Evolutionary conservation across 225 moss, liverwort and hornwort genomes (phyloP).

Genomic region (Ulota crispa): DNA sequence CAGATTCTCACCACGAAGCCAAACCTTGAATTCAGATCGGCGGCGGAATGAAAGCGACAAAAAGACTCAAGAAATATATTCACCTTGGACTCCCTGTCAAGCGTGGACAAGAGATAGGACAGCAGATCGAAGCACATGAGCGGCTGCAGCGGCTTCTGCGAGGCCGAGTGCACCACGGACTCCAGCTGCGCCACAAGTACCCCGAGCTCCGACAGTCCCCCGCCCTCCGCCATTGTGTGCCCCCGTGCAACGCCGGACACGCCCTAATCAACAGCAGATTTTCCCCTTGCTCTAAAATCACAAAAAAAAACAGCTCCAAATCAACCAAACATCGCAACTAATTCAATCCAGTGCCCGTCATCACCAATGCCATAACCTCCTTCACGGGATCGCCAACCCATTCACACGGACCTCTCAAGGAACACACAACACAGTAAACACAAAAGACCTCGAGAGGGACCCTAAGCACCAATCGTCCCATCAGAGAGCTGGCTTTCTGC

Average conservation of each 20-base stretch:
- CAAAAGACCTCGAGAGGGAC: conserved; percentile 13
- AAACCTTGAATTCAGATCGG: conserved; percentile 12
- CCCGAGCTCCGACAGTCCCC: conserved; percentile 86
- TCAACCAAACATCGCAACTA: conserved; percentile 30
- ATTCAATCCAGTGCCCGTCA: conserved; percentile 7
- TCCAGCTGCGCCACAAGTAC: conserved; percentile 97
- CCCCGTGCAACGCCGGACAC: neutral
- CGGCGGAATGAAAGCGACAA: neutral
- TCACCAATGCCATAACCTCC: neutral
- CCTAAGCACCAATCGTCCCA: conserved; percentile 37
- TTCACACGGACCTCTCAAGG: neutral
- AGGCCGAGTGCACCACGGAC: conserved; percentile 82
- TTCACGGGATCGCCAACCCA: conserved; percentile 7
- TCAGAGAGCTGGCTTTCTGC: neutral
- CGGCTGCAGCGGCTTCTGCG: conserved; percentile 87
- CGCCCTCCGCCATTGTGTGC: conserved; percentile 56
- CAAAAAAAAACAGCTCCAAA: conserved; percentile 6
- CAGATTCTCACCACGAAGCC: neutral
- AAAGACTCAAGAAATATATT: neutral
- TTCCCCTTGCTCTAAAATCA: neutral
- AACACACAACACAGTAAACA: conserved; percentile 4
- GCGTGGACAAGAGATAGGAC: conserved; percentile 82
- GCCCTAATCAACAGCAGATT: neutral
- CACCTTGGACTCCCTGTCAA: conserved; percentile 78
- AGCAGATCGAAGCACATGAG: conserved; percentile 98